Evolutionary conservation across 306 rosid genomes (phyloP), one percentile per base, ranked within the genome.

Genomic region (Corylus heterophylla): DNA sequence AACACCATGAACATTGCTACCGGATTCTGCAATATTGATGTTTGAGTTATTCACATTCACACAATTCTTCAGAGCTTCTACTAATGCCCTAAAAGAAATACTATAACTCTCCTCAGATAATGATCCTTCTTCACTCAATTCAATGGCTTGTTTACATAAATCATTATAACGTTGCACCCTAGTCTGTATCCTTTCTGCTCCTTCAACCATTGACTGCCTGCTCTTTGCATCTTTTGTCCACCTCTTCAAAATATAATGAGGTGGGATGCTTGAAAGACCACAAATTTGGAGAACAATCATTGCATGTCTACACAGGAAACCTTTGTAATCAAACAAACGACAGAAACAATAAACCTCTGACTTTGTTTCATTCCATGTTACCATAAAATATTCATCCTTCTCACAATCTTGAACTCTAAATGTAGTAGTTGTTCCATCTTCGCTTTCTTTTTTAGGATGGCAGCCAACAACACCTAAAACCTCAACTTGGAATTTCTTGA

Each of bases 71-170:
- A 88, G 70, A 76, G 86, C 80, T 79, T 88, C 89, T 13, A 83
- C 85, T 18, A 88, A 69, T 56, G 88, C 76, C 61, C 89, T 86
- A 48, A 85, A 79, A 75, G 83, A 85, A 52, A 88, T 75, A 79
- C 78, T 81, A 73, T 88, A 79, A 67, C 81, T 81, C 67, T 86
- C 91, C 80, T 88, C 89, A 16, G 88, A 88, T 44, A 77, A 20
- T 20, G 91, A 88, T 69, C 91, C 91, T 79, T 86, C 91, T 88
- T 88, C 91, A 77, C 91, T 85, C 80, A 88, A 83, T 55, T 86
- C 91, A 18, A 86, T 83, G 35, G 91, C 91, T 69, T 69, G 79
- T 75, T 82, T 88, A 67, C 91, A 88, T 45, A 88, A 74, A 64
- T 88, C 87, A 75, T 88, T 88, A 66, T 86, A 88, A 50, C 89